phyloP scores from a whole-genome alignment of 2,329 filamentous ascomycete species.

The Aphanoascus verrucosus region DNA sequence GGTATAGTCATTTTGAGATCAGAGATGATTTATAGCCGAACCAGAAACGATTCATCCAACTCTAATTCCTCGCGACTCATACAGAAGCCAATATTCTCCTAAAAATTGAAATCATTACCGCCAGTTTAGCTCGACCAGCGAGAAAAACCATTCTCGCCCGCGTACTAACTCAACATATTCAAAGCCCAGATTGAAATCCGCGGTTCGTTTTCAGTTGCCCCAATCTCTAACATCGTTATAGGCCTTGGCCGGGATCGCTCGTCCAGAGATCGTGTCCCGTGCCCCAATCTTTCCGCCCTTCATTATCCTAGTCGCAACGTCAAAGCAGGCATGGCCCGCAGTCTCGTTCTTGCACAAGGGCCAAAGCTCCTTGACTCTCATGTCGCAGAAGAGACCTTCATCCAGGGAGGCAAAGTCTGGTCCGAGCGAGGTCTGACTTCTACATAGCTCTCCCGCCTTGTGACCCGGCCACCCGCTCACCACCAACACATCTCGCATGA shows the following conservation, averaged over 20 bases:
- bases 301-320: not conserved
- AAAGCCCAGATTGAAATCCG: no score
- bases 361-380: slow-evolving; percentile 22
- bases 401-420: slow-evolving; percentile 26
- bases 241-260: slow-evolving; percentile 2
- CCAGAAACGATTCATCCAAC: no score
- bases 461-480: slow-evolving; percentile 20
- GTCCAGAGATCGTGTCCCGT: slow-evolving; percentile 3
- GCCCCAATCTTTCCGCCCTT: slow-evolving; percentile 4
- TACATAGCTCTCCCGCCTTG: slow-evolving; percentile 25
- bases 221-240: not conserved
- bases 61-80: no score
- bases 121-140: no score
- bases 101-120: no score
- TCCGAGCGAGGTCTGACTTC: slow-evolving; percentile 22
- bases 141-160: no score
- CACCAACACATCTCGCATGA: slow-evolving; percentile 16
- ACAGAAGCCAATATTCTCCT: no score
- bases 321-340: slow-evolving; percentile 1
- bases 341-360: slow-evolving; percentile 19
- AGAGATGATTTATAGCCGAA: no score
- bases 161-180: no score
- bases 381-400: slow-evolving; percentile 28
- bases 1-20: no score
- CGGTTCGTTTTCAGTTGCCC: not conserved